Percentiles rank a stretch among this genome's conserved stretches.
These are phyloP conservation scores for Penicillium manginii DNA, from an alignment of 495 filamentous ascomycete species.

Conservation along the genomic window DNA sequence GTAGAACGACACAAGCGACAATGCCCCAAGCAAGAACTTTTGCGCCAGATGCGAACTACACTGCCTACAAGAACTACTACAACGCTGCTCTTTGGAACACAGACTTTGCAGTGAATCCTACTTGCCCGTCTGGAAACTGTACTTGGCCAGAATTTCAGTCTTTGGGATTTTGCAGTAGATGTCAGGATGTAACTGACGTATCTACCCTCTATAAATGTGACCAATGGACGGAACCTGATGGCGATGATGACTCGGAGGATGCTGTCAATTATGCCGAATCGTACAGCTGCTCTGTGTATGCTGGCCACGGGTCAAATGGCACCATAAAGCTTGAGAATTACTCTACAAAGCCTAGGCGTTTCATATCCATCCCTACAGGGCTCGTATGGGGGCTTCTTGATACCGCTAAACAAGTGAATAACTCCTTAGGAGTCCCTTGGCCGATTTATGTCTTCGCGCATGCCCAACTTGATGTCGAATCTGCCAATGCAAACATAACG, in stretches of 20 bases:
- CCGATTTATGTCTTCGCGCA: neutral
- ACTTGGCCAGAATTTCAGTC: constrained; percentile 9
- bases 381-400: neutral
- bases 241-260: neutral
- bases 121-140: constrained; percentile 13
- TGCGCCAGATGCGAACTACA: neutral
- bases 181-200: constrained; percentile 7
- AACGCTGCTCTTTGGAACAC: neutral
- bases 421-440: neutral
- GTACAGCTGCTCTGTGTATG: neutral
- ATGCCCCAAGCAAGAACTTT: neutral
- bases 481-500: constrained; percentile 1
- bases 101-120: constrained; percentile 7
- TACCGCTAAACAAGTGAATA: neutral
- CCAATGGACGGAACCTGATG: neutral
- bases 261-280: no score
- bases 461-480: constrained; percentile 1
- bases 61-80: neutral
- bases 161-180: constrained; percentile 11
- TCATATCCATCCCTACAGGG: neutral
- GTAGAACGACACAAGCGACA: neutral
- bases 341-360: no score
- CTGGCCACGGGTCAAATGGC: no score
- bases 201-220: neutral
- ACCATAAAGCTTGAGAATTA: no score